These are phyloP conservation scores for Penstemon eatonii DNA, from an alignment of 257 asterid genomes.

Conservation along the genomic window DNA sequence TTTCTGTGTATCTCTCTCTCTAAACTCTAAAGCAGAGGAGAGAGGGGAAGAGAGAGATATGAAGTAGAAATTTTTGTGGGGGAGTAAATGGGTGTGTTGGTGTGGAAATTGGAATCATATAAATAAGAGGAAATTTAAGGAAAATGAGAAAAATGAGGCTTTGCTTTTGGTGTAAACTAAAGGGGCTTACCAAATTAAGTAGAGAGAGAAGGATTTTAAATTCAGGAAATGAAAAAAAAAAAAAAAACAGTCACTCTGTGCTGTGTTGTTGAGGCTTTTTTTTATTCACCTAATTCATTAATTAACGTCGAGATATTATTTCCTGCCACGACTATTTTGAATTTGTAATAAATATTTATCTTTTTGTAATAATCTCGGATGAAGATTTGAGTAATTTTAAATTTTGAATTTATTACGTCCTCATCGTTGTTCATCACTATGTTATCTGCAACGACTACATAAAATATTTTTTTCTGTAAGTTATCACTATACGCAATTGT, in stretches of 20 bases:
- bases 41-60: background rate
- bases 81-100: background rate
- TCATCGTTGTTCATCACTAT: no score
- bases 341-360: no score
- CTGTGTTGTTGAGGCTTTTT: constrained; percentile 19
- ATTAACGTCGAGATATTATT: background rate
- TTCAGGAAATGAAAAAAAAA: background rate
- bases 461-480: no score
- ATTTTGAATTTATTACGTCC: no score
- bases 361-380: no score
- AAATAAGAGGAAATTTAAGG: background rate
- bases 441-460: no score
- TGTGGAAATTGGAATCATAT: background rate
- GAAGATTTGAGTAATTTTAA: no score
- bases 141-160: background rate
- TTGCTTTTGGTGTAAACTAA: constrained; percentile 8
- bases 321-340: no score
- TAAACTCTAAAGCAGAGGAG: background rate
- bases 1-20: constrained; percentile 13
- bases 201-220: background rate
- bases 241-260: no score
- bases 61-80: constrained; percentile 20
- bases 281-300: constrained; percentile 21
- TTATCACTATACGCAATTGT: no score
- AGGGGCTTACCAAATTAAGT: constrained; percentile 22